Conservation (phyloP, 176 grass and related monocot genomes). For the Phoenix roebelenii region DNA sequence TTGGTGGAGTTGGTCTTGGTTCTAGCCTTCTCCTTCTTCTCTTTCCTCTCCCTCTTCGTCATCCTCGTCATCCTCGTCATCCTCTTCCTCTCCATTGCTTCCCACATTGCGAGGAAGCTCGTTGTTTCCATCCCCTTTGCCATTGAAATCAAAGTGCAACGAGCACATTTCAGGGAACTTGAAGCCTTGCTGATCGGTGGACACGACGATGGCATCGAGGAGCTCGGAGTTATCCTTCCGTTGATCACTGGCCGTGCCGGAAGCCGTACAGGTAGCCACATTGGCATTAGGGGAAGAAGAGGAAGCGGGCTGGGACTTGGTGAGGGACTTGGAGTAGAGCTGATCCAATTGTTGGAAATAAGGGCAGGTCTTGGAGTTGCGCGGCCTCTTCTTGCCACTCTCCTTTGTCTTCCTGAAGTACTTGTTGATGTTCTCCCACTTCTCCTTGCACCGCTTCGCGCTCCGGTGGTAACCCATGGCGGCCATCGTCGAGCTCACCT, state of each 20-base stretch:
- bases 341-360: conserved; percentile 77
- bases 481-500: conserved; percentile 76
- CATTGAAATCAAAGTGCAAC: conserved; percentile 22
- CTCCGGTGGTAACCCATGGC: conserved; percentile 57
- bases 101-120: background rate
- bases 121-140: conserved; percentile 3
- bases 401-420: conserved; percentile 93
- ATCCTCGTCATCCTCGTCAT: background rate
- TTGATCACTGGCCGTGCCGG: too few relatives aligned
- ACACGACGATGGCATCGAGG: conserved; percentile 63
- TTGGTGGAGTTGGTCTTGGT: conserved; percentile 25
- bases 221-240: conserved; percentile 44
- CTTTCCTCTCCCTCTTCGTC: conserved; percentile 13
- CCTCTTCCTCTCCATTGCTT: background rate
- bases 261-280: too few relatives aligned
- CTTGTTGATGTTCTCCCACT: conserved; percentile 99
- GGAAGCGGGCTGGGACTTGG: too few relatives aligned
- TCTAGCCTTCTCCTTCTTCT: conserved; percentile 37
- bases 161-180: conserved; percentile 4
- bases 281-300: too few relatives aligned
- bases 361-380: conserved; percentile 75
- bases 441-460: conserved; percentile 93
- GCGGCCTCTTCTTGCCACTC: conserved; percentile 61
- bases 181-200: conserved; percentile 29
- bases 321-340: conserved; percentile 55